These are phyloP conservation scores for Porphyrellus cyaneotinctus DNA, from an alignment of 768 basidiomycete genomes.

Conservation along the genomic window DNA sequence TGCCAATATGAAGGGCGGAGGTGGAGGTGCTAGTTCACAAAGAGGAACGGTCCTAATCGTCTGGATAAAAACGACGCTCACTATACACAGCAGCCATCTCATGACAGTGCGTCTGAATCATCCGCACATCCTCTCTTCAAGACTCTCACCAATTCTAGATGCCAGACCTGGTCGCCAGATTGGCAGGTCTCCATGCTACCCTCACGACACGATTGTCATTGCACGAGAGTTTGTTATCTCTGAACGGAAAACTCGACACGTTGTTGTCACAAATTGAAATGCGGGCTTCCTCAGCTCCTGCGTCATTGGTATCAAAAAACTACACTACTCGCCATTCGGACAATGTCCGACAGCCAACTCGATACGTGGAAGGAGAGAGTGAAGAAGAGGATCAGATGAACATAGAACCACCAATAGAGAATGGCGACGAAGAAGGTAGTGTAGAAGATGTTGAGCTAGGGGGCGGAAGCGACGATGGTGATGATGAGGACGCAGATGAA, in stretches of 20 bases:
- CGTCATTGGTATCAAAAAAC: constrained; percentile 44
- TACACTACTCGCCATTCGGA: constrained; percentile 34
- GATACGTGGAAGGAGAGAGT: constrained; percentile 80
- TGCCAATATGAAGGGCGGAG: constrained; percentile 71
- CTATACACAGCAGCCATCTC: constrained; percentile 84
- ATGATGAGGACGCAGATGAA: constrained; percentile 44
- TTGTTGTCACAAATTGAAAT: constrained; percentile 92
- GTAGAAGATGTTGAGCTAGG: constrained; percentile 77
- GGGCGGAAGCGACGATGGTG: constrained; percentile 53
- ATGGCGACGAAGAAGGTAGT: constrained; percentile 66
- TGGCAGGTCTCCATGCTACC: constrained; percentile 80
- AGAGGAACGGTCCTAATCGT: constrained; percentile 62
- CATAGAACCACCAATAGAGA: constrained; percentile 57
- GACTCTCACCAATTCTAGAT: constrained; percentile 48
- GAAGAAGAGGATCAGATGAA: constrained; percentile 60
- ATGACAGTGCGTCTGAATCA: constrained; percentile 70
- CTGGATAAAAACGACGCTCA: constrained; percentile 81
- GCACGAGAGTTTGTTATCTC: constrained; percentile 78
- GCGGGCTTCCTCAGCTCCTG: constrained; percentile 68
- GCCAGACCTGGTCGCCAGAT: constrained; percentile 84
- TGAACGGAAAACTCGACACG: constrained; percentile 90
- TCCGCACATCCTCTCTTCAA: background rate
- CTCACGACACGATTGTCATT: constrained; percentile 75
- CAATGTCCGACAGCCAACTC: constrained; percentile 38
- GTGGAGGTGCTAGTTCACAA: constrained; percentile 76